Percentiles rank a stretch among this genome's conserved stretches.
phyloP scores from a whole-genome alignment of 1,284 basidiomycete genomes.

The Cutaneotrichosporon cavernicola region DNA sequence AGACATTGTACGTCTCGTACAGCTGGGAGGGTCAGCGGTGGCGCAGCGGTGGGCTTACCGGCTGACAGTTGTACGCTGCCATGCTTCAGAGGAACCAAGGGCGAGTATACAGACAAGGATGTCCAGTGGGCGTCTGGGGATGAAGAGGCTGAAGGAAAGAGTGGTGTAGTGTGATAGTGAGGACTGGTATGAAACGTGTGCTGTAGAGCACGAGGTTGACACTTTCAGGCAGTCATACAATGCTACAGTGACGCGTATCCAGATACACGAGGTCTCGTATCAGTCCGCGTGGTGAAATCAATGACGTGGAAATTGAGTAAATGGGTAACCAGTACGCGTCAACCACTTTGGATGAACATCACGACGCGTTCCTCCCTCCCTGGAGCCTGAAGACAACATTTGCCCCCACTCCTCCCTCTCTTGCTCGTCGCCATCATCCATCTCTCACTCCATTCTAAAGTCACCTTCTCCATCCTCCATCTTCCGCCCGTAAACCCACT shows the following conservation, averaged over 20 bases:
- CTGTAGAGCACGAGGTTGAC: too few species aligned
- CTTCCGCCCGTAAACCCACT: not conserved
- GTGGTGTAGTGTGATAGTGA: not conserved
- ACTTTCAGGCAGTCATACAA: too few species aligned
- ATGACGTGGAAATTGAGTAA: constrained; percentile 13
- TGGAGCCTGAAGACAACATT: constrained; percentile 8
- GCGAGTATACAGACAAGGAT: not conserved
- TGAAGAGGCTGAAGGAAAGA: not conserved
- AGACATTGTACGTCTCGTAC: constrained; percentile 53
- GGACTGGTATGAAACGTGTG: too few species aligned
- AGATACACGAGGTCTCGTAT: not conserved
- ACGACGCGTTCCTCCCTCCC: constrained; percentile 16
- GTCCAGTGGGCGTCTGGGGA: not conserved
- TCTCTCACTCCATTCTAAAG: not conserved
- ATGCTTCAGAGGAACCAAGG: constrained; percentile 9
- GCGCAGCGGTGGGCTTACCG: constrained; percentile 23
- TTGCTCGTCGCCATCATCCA: constrained; percentile 9
- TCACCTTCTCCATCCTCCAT: constrained; percentile 5
- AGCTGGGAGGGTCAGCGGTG: constrained; percentile 33
- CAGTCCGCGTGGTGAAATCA: not conserved
- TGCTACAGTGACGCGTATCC: too few species aligned
- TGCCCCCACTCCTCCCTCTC: not conserved
- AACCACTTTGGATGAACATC: constrained; percentile 5
- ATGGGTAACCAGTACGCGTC: constrained; percentile 9
- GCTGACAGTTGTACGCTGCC: constrained; percentile 32